Evolutionary conservation across 805 yeast species (phyloP).

Genomic region (Candida berthetii): DNA sequence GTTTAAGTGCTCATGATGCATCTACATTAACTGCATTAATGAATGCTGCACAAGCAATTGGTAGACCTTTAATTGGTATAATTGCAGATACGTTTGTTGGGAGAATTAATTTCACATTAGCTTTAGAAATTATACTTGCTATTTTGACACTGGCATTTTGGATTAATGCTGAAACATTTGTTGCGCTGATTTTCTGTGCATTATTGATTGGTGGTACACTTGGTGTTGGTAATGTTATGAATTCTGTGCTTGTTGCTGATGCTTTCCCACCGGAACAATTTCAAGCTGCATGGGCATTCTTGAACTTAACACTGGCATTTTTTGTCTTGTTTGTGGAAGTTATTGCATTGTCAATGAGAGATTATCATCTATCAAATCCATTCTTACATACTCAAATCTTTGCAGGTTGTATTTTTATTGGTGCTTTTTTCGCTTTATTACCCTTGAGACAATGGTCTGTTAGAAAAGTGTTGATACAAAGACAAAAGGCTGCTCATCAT

Average conservation of each 20-base stretch:
- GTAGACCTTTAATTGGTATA: conserved; percentile 43
- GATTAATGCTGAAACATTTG: conserved; percentile 34
- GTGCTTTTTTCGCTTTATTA: conserved; percentile 33
- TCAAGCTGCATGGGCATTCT: conserved; percentile 32
- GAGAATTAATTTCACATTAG: conserved; percentile 35
- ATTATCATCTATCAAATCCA: conserved; percentile 27
- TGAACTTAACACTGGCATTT: conserved; percentile 25
- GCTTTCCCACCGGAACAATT: conserved; percentile 28
- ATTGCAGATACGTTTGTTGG: conserved; percentile 38
- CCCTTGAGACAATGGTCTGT: conserved; percentile 47
- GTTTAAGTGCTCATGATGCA: conserved; percentile 37
- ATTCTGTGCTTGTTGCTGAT: conserved; percentile 35
- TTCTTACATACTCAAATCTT: conserved; percentile 54
- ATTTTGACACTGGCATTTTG: conserved; percentile 39
- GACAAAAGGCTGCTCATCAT: background rate
- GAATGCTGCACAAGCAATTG: conserved; percentile 41
- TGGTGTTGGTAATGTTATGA: conserved; percentile 40
- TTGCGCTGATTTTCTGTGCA: conserved; percentile 32
- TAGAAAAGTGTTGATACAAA: conserved; percentile 23
- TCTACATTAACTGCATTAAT: conserved; percentile 38
- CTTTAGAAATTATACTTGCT: conserved; percentile 26
- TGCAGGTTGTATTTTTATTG: conserved; percentile 42
- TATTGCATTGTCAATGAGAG: conserved; percentile 43
- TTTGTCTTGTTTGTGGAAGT: conserved; percentile 45
- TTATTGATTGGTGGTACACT: conserved; percentile 36